These are phyloP conservation scores for Nitzschia inconspicua DNA, from an alignment of 108 stramenopile species.

Conservation along the genomic window DNA sequence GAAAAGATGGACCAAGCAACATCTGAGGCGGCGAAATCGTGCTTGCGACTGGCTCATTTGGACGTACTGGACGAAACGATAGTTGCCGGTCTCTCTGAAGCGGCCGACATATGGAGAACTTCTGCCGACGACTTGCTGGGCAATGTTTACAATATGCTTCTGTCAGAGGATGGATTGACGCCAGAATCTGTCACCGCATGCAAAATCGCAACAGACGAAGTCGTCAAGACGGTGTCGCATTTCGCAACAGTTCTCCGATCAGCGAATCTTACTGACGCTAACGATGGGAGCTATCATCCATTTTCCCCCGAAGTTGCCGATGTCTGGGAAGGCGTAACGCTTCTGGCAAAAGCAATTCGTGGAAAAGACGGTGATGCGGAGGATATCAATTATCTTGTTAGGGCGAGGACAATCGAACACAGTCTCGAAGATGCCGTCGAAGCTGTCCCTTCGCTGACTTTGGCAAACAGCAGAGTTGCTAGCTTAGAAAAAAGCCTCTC, in stretches of 20 bases:
- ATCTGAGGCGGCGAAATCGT: conserved; percentile 38
- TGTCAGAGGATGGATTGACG: conserved; percentile 26
- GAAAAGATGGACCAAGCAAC: conserved; percentile 34
- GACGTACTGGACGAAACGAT: conserved; percentile 37
- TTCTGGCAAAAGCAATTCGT: conserved; percentile 51
- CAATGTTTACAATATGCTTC: conserved; percentile 23
- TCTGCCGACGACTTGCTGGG: conserved; percentile 34
- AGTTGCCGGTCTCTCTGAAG: conserved; percentile 30
- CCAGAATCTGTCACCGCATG: conserved; percentile 18
- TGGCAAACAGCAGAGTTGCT: conserved; percentile 54
- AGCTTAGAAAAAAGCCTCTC: conserved; percentile 72
- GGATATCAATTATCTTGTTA: conserved; percentile 68
- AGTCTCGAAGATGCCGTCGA: conserved; percentile 52
- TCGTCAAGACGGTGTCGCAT: conserved; percentile 29
- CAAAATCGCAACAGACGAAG: conserved; percentile 31
- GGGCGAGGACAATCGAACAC: conserved; percentile 58
- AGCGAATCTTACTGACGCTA: conserved; percentile 39
- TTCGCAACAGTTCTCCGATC: conserved; percentile 40
- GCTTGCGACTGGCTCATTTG: conserved; percentile 38
- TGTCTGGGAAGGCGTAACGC: conserved; percentile 69
- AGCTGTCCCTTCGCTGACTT: conserved; percentile 59
- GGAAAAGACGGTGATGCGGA: conserved; percentile 63
- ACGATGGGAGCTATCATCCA: conserved; percentile 42
- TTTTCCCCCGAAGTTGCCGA: conserved; percentile 80
- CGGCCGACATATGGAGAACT: conserved; percentile 23